These are phyloP conservation scores for Neonectria hederae DNA, from an alignment of 2,329 filamentous ascomycete genomes.

Conservation along the genomic window DNA sequence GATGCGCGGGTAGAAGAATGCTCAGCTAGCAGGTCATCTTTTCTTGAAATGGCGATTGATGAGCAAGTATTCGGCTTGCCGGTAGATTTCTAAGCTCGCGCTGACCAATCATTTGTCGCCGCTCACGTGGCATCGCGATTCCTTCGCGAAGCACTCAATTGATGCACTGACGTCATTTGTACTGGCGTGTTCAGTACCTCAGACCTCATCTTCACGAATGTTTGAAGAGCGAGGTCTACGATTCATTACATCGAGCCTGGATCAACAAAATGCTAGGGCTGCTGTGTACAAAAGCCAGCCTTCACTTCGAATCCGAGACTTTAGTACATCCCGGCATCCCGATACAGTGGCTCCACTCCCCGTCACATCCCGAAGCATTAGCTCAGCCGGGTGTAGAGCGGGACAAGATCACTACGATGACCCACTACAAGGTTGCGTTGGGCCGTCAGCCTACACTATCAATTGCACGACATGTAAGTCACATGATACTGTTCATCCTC, in stretches of 20 bases:
- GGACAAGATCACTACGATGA: background rate
- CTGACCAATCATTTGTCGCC: constrained; percentile 43
- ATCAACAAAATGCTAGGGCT: background rate
- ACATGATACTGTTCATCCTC: background rate
- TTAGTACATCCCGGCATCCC: background rate
- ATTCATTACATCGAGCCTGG: background rate
- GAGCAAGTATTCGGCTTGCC: constrained; percentile 13
- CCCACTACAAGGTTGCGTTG: background rate
- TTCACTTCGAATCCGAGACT: background rate
- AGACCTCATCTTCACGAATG: background rate
- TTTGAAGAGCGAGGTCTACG: too few species aligned
- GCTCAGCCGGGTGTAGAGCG: constrained; percentile 1
- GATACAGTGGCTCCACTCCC: background rate
- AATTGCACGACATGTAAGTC: background rate
- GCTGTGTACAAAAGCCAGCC: background rate
- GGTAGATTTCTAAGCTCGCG: constrained; percentile 45
- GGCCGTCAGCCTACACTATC: too few species aligned
- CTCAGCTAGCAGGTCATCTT: constrained; percentile 27
- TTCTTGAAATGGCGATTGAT: constrained; percentile 41
- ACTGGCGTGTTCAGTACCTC: background rate
- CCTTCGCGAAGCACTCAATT: constrained; percentile 30
- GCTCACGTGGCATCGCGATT: constrained; percentile 43
- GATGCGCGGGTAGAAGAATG: constrained; percentile 12
- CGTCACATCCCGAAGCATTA: background rate
- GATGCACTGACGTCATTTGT: constrained; percentile 42